These are phyloP conservation scores for Orychophragmus violaceus DNA, from an alignment of 345 rosid genomes.

Conservation along the genomic window DNA sequence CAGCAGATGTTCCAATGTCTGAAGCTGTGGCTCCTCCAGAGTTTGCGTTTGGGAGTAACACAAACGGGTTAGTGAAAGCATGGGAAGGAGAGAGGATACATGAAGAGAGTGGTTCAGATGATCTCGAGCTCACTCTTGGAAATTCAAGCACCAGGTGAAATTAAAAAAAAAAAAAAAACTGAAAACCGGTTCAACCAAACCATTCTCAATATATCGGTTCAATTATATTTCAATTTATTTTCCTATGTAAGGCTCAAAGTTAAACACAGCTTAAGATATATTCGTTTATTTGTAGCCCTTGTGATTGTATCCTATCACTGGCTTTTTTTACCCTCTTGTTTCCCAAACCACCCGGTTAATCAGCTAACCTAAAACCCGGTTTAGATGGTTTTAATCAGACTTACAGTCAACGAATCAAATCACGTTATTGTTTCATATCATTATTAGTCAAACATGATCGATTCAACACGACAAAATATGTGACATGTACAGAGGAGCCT, in stretches of 20 bases:
- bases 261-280: constrained; percentile 7
- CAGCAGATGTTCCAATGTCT: constrained; percentile 76
- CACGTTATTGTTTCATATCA: background rate
- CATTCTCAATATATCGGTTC: background rate
- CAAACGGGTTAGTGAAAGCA: constrained; percentile 74
- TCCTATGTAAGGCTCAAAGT: constrained; percentile 15
- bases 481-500: background rate
- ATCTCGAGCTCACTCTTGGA: constrained; percentile 97
- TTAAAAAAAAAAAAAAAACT: too few species aligned
- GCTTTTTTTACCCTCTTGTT: background rate
- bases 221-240: background rate
- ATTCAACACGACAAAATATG: background rate
- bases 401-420: background rate
- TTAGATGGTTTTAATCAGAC: background rate
- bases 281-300: constrained; percentile 8
- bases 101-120: constrained; percentile 89
- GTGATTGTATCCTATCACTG: background rate
- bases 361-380: background rate
- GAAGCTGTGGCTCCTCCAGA: constrained; percentile 56
- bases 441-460: background rate
- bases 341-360: background rate
- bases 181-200: constrained; percentile 8
- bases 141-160: constrained; percentile 74
- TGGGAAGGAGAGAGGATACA: constrained; percentile 99
- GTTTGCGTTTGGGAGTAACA: constrained; percentile 78